Evolutionary conservation across 2,329 filamentous ascomycete genomes (phyloP).

Genomic region (Colletotrichum destructivum): DNA sequence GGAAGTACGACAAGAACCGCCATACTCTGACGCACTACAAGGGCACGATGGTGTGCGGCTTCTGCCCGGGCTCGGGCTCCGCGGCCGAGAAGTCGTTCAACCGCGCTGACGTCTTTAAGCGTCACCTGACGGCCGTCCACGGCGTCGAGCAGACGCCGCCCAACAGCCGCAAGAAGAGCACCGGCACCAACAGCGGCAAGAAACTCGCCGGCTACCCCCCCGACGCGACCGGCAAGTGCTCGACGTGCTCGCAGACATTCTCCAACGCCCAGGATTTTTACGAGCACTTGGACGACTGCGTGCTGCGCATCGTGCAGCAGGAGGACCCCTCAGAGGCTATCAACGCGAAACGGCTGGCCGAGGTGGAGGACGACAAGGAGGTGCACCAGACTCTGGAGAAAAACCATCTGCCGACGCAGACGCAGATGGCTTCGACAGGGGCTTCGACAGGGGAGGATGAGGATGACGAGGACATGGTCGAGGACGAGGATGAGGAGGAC

Average conservation of each 20-base stretch:
- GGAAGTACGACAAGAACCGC: slow-evolving; percentile 97
- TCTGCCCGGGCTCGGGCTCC: slow-evolving; percentile 91
- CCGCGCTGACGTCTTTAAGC: slow-evolving; percentile 95
- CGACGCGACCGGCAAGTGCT: slow-evolving; percentile 93
- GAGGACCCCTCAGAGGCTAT: slow-evolving; percentile 79
- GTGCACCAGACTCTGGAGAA: slow-evolving; percentile 76
- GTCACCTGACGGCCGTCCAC: slow-evolving; percentile 91
- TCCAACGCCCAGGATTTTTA: slow-evolving; percentile 97
- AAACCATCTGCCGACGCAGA: slow-evolving; percentile 69
- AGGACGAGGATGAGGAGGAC: slow-evolving; percentile 67
- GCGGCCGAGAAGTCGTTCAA: slow-evolving; percentile 96
- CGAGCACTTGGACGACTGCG: slow-evolving; percentile 90
- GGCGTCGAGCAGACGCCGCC: slow-evolving; percentile 93
- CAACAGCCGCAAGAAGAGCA: slow-evolving; percentile 85
- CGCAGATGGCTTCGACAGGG: no score
- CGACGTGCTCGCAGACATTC: slow-evolving; percentile 92
- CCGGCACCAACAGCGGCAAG: slow-evolving; percentile 64
- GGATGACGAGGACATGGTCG: slow-evolving; percentile 68
- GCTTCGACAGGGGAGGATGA: slow-evolving; percentile 56
- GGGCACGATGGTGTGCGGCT: slow-evolving; percentile 96
- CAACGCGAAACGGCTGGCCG: slow-evolving; percentile 76
- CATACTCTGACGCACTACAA: slow-evolving; percentile 97
- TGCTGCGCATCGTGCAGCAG: slow-evolving; percentile 79
- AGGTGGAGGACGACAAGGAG: slow-evolving; percentile 75
- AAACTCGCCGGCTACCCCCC: slow-evolving; percentile 80